A percentile compares a stretch with the other conserved stretches of the same genome.
Conservation (phyloP, 345 rosid species). For the Zanthoxylum bungeanum region DNA sequence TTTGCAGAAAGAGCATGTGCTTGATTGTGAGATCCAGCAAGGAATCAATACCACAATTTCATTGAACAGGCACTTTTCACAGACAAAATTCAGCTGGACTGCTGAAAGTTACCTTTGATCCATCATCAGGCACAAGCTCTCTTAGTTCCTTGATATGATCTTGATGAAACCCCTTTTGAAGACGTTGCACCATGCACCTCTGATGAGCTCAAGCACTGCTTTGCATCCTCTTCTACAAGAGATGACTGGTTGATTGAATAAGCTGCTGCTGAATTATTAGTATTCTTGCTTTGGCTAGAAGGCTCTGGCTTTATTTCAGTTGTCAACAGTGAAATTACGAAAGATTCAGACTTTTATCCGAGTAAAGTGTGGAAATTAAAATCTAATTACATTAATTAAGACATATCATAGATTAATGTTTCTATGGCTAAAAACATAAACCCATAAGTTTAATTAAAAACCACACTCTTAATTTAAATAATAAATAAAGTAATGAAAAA, state of each 20-base stretch:
- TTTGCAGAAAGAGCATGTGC: conserved; percentile 85
- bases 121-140: conserved; percentile 89
- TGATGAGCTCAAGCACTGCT: conserved; percentile 43
- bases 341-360: too few relatives aligned
- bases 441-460: too few relatives aligned
- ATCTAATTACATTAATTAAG: too few relatives aligned
- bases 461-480: too few relatives aligned
- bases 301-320: conserved; percentile 46
- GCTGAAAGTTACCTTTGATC: conserved; percentile 74
- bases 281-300: conserved; percentile 39
- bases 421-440: too few relatives aligned
- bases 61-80: not conserved
- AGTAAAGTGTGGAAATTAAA: too few relatives aligned
- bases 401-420: too few relatives aligned
- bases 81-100: not conserved
- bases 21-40: conserved; percentile 92
- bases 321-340: conserved; percentile 48
- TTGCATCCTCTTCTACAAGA: conserved; percentile 38
- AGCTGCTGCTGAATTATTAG: conserved; percentile 39
- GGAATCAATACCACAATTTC: conserved; percentile 66
- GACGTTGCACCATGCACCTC: conserved; percentile 58
- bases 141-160: conserved; percentile 96
- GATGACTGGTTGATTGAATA: conserved; percentile 45
- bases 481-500: too few relatives aligned
- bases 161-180: conserved; percentile 72